Base-by-base conservation (phyloP, 345 rosid species). In the Hevea brasiliensis region DNA sequence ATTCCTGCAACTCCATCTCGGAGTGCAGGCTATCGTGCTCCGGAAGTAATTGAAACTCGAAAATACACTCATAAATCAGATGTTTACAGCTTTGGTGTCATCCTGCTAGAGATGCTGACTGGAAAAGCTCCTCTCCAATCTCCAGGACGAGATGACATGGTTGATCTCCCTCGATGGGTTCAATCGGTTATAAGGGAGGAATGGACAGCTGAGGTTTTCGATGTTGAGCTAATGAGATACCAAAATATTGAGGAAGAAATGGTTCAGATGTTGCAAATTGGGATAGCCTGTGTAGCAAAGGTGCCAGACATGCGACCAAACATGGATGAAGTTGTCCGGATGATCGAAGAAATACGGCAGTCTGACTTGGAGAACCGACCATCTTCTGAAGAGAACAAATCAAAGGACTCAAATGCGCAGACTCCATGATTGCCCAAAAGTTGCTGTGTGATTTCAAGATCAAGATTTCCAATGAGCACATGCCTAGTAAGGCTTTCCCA, bases 121-220 rank as follows among this genome's bases (percentile, higher is more conserved):
- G 97, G 94, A 56, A 88, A 81, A 82, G 87, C 92, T 71, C 93
- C 92, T 4, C 77, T 88, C 45, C 88, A 87, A 79, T 90, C 94
- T 2, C 91, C 90, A n/a, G 82, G 85, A 8, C 89, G 88, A 7
- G 90, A 89, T 21, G 96, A 89, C 80, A 84, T 83, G 89, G 88
- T 82, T 45, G 97, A 91, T 73, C 96, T 91, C 9, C 98, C 97
- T 0, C 83, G 89, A 72, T 91, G 96, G 98, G 98, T 94, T 6
- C 96, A 90, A 71, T 91, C 96, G 1, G 94, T 93, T n/a, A 91
- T 91, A 23, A 84, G 91, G 74, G 97, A 93, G 76, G 96, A 87
- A 68, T 86, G 94, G 96, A 91, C 96, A 45, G 91, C 97, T n/a
- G 96, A 87, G 85, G 94, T 93, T 32, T 90, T 93, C 18, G 98